A percentile compares a stretch with the other conserved stretches of the same genome.
Conservation (phyloP, 2,329 filamentous ascomycete species). For the Fusarium xylarioides region DNA sequence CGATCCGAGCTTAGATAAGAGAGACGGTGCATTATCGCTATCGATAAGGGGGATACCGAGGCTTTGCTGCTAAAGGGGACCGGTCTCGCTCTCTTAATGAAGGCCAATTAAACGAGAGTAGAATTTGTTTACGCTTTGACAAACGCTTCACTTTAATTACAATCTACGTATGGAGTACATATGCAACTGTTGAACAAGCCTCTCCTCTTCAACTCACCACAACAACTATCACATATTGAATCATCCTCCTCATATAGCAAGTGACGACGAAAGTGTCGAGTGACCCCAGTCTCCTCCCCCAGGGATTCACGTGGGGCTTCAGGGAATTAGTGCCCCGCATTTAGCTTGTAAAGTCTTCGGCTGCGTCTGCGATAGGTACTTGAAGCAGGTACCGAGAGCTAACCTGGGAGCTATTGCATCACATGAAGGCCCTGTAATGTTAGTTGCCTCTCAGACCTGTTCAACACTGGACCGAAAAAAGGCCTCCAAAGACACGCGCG, state of each 20-base stretch:
- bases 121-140: neutral
- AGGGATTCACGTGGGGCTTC: conserved; percentile 32
- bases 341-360: conserved; percentile 28
- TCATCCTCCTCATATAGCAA: neutral
- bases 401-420: conserved; percentile 42
- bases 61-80: conserved; percentile 35
- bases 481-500: conserved; percentile 16
- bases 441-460: conserved; percentile 5
- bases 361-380: conserved; percentile 18
- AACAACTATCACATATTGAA: neutral
- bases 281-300: conserved; percentile 23
- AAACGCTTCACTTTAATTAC: neutral
- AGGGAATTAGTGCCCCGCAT: conserved; percentile 45
- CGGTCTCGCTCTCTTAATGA: neutral
- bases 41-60: conserved; percentile 33
- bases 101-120: neutral
- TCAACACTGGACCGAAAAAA: conserved; percentile 24
- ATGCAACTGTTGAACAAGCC: neutral
- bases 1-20: conserved; percentile 25
- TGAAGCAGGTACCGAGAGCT: conserved; percentile 33
- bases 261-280: conserved; percentile 1
- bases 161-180: neutral
- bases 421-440: conserved; percentile 38
- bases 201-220: neutral
- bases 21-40: conserved; percentile 15